Base-by-base conservation (phyloP, 108 stramenopile genomes). In the Skeletonema tropicum region DNA sequence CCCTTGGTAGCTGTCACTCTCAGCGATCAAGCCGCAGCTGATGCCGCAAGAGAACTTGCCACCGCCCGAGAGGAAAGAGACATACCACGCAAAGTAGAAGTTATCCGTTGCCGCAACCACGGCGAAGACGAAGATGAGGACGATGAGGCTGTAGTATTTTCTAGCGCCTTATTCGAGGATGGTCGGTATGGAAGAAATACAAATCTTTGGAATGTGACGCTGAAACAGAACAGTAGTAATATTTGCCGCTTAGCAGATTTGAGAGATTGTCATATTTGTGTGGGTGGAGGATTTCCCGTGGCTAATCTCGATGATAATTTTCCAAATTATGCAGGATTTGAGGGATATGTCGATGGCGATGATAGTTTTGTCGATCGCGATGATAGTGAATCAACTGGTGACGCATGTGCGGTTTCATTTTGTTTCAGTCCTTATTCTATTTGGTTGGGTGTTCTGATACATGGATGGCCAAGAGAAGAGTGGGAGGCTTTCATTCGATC, bases 271-370 rank as follows among this genome's bases (percentile, higher is more conserved):
- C 61, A 62, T 0, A 11, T 62, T 33, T 62, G 61, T 36, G 61
- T 38, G 10, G 61, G 61, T 13, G 61, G 61, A 21, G 61, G 61
- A 15, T 36, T 62, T 38, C 33, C 61, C 3, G 33, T 62, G 33
- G 61, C 32, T 38, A 11, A 1, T 29, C 26, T 29, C 26, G 26
- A 29, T 29, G 26, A 29, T 29, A 2, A 29, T 1, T 29, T 29
- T 1, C 26, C 26, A 29, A 29, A 29, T 29, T 1, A 29, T 29
- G 26, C 26, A 29, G 26, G 26, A 29, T 29, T 29, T 29, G 1
- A 29, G 26, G 26, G 26, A 29, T 29, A 1, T 29, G 26, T 29
- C 26, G 26, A 29, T 29, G 26, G 26, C 2, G 26, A 29, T 1
- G 26, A 29, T 29, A n/a, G n/a, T 29, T 29, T n/a, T 29, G 26